Conservation (phyloP, 2,329 filamentous ascomycete genomes). For the Cercospora zeina region DNA sequence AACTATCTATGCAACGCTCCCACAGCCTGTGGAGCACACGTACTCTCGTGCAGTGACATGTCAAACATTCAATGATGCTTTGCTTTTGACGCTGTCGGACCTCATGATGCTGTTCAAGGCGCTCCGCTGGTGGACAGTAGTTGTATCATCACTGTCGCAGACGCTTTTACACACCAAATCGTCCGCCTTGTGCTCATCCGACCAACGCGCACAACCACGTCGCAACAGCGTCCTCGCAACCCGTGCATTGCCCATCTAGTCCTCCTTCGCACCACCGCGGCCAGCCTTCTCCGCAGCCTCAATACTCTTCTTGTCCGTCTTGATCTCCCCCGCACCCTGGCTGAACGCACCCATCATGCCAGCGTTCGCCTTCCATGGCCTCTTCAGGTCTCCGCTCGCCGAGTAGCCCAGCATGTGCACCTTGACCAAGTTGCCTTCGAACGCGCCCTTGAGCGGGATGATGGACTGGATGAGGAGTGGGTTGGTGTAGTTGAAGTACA, state of each 20-base stretch:
- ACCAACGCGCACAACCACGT: neutral
- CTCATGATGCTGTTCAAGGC: neutral
- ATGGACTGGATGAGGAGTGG: slow-evolving; percentile 98
- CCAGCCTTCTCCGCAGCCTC: slow-evolving; percentile 54
- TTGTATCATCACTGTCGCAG: neutral
- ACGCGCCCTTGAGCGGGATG: slow-evolving; percentile 91
- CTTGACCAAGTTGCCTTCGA: slow-evolving; percentile 95
- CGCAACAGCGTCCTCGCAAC: neutral
- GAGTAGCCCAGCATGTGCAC: slow-evolving; percentile 88
- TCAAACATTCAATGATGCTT: too few relatives aligned
- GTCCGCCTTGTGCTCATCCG: neutral
- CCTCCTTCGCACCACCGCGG: slow-evolving; percentile 55
- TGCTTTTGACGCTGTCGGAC: neutral
- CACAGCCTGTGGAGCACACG: too few relatives aligned
- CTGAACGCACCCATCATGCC: slow-evolving; percentile 77
- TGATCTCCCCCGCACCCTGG: slow-evolving; percentile 66
- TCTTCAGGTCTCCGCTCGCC: slow-evolving; percentile 85
- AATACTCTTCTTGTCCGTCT: slow-evolving; percentile 73
- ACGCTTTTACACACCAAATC: neutral
- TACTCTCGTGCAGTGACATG: too few relatives aligned
- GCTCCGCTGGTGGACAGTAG: neutral
- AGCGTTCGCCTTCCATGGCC: slow-evolving; percentile 85
- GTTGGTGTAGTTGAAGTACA: slow-evolving; percentile 99
- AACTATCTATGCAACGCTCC: too few relatives aligned
- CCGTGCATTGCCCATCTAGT: slow-evolving; percentile 41